Base-by-base conservation (phyloP, 176 grass and related monocot species). In the Olyra latifolia region DNA sequence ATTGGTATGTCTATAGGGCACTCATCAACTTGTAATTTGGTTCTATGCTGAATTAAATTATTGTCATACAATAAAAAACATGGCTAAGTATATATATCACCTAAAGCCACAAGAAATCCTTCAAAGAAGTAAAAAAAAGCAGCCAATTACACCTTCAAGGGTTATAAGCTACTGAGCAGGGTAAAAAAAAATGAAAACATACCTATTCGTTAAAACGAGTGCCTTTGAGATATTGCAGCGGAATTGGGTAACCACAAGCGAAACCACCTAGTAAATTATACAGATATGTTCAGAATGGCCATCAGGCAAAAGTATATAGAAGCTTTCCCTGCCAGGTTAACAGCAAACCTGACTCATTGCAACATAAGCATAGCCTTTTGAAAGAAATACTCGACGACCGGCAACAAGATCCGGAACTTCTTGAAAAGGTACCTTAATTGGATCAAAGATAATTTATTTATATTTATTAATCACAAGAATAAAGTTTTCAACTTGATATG, bases 281-380 rank as follows among this genome's bases (percentile, higher is more conserved):
- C 57, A 72, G 15, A 59, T 52, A 85, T 71, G 69, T 49, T 76
- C 7, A 87, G 49, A 67, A 50, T 55, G 15, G 48, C 8, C 13
- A 59, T 11, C 10, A 82, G 40, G n/a, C 62, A 81, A 82, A 66
- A 62, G 67, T 30, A 73, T 56, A 66, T 43, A 62, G 17, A 76
- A 45, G 8, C 52, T 83, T 25, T 47, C 50, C 40, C 80, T 77
- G 58, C 46, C 39, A 50, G 77, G 8, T 69, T 74, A 61, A 64
- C 35, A 49, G 72, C 72, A 28, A 55, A 99, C 96, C 96, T 95
- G 96, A 81, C 74, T 93, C 93, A 94, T 99, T 5, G 92, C 89
- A 59, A 99, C 90, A 91, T 93, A 99, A 88, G 96, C 92, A 89
- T 89, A 93, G 80, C 96, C 92, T 85, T 95, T 95, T 56, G 83